These are phyloP conservation scores for Discostella stelligera DNA, from an alignment of 352 stramenopile genomes.

Conservation along the genomic window DNA sequence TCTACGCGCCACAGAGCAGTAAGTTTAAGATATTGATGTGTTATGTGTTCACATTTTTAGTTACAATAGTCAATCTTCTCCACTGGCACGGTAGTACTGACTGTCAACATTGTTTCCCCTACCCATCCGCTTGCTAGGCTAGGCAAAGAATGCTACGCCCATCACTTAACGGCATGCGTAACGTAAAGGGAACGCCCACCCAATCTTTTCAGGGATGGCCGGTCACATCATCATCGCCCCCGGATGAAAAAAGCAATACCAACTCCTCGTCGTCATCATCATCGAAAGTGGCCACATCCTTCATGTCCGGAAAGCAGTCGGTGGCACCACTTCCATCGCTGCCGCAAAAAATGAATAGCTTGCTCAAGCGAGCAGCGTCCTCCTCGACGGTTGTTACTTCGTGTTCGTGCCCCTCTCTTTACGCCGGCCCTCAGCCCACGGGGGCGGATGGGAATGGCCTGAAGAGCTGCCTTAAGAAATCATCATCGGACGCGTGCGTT, in stretches of 20 bases:
- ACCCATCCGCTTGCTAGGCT: too few relatives aligned
- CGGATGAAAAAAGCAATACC: neutral
- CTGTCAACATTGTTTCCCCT: too few relatives aligned
- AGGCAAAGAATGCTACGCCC: too few relatives aligned
- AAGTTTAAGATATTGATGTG: too few relatives aligned
- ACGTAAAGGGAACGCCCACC: too few relatives aligned
- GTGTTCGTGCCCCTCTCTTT: neutral
- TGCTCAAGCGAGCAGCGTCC: neutral
- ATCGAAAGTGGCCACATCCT: neutral
- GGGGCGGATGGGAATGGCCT: slow-evolving; percentile 7
- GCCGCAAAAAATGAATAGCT: neutral
- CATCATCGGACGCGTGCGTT: slow-evolving; percentile 4
- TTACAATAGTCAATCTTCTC: too few relatives aligned
- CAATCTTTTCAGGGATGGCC: too few relatives aligned
- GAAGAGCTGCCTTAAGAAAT: slow-evolving; percentile 25
- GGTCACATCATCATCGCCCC: neutral
- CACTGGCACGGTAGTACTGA: too few relatives aligned
- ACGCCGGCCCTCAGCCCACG: slow-evolving; percentile 12
- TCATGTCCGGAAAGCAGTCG: neutral
- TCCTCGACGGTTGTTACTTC: neutral
- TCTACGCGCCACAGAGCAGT: too few relatives aligned
- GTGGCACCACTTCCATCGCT: neutral
- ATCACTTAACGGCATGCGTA: too few relatives aligned
- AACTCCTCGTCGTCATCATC: neutral
- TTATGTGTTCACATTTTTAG: too few relatives aligned